A percentile compares a stretch with the other conserved stretches of the same genome.
Conservation (phyloP, 106 monocot genomes). For the Acorus calamus region DNA sequence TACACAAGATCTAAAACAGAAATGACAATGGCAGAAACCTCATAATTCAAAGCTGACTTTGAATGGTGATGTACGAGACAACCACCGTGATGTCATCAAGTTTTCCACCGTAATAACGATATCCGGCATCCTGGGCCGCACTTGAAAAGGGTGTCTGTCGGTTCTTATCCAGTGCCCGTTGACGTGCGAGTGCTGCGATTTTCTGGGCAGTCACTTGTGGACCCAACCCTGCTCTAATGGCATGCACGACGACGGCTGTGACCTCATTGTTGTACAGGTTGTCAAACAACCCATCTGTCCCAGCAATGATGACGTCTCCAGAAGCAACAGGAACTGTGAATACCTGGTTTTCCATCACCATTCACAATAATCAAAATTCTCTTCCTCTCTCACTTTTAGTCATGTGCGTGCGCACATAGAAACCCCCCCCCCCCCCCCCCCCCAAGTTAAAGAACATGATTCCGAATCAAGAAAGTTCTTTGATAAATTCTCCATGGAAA, state of each 20-base stretch:
- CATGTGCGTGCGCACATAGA: too few species aligned
- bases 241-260: slow-evolving; percentile 43
- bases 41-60: too few species aligned
- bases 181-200: slow-evolving; percentile 63
- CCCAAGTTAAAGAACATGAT: too few species aligned
- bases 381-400: too few species aligned
- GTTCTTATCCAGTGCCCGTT: slow-evolving; percentile 52
- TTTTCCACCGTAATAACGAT: slow-evolving; percentile 66
- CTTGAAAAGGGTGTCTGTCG: slow-evolving; percentile 61
- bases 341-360: slow-evolving; percentile 16
- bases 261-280: slow-evolving; percentile 60
- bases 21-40: too few species aligned
- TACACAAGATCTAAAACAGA: too few species aligned
- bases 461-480: too few species aligned
- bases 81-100: slow-evolving; percentile 75
- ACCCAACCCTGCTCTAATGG: slow-evolving; percentile 32
- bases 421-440: too few species aligned
- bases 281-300: slow-evolving; percentile 70
- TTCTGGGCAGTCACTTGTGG: slow-evolving; percentile 56
- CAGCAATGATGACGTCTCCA: slow-evolving; percentile 58
- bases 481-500: too few species aligned
- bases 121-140: slow-evolving; percentile 73
- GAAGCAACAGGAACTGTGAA: slow-evolving; percentile 48
- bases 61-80: slow-evolving; percentile 35
- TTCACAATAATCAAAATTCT: too few species aligned